These are phyloP conservation scores for Beauveria caledonica DNA, from an alignment of 2,329 filamentous ascomycete species.

Conservation along the genomic window DNA sequence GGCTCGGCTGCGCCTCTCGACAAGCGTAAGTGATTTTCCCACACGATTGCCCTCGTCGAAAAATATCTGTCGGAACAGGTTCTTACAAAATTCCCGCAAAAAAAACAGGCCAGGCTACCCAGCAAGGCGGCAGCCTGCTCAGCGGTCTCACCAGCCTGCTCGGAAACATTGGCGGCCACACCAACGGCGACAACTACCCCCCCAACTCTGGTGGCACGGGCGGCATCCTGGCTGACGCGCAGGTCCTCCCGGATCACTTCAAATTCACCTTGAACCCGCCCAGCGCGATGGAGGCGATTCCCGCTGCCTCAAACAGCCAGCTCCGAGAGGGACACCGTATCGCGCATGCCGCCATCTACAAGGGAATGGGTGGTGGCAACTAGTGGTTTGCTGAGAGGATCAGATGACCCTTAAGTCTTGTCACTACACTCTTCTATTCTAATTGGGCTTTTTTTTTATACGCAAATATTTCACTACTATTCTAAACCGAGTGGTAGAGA, in stretches of 20 bases:
- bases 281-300: not conserved
- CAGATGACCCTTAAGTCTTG: not conserved
- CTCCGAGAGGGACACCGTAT: constrained; percentile 6
- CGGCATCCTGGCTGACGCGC: not conserved
- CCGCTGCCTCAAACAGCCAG: constrained; percentile 2
- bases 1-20: not conserved
- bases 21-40: not conserved
- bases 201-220: not conserved
- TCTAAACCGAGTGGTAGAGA: no score
- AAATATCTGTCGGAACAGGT: no score
- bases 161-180: constrained; percentile 8
- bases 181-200: not conserved
- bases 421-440: not conserved
- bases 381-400: not conserved
- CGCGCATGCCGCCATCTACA: constrained; percentile 2
- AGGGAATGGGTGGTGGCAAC: not conserved
- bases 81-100: not conserved
- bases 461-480: no score
- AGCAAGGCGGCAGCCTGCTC: not conserved
- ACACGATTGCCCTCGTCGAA: not conserved
- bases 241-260: constrained; percentile 5
- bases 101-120: not conserved
- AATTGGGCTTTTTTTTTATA: no score
- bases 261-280: constrained; percentile 1
- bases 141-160: not conserved